Base-by-base conservation (phyloP, 192 early-diverging fungal genomes). In the Endogone sp. region DNA sequence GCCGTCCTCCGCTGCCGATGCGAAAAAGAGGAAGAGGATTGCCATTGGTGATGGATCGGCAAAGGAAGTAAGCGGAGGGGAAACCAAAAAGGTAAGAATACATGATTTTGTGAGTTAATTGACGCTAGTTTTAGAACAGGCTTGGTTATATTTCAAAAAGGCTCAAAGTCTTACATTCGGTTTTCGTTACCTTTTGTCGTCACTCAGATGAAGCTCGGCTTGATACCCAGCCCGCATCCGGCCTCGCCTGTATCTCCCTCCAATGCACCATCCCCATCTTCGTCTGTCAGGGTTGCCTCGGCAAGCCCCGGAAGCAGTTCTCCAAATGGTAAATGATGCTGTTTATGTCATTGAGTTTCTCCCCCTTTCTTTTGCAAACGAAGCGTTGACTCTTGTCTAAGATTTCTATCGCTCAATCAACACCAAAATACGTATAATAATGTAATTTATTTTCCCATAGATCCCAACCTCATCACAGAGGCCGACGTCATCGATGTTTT, bases 401-500 rank as follows among this genome's bases (percentile, higher is more conserved):
- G n/a, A n/a, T n/a, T n/a, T n/a, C n/a, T n/a, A n/a, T n/a, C n/a
- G n/a, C n/a, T n/a, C n/a, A n/a, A n/a, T n/a, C n/a, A n/a, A n/a
- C n/a, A n/a, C n/a, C n/a, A n/a, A n/a, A n/a, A n/a, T n/a, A n/a
- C n/a, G n/a, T n/a, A n/a, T n/a, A n/a, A n/a, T n/a, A n/a, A n/a
- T n/a, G n/a, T n/a, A n/a, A n/a, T n/a, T n/a, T n/a, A n/a, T n/a
- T n/a, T n/a, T n/a, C 37, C 16, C 37, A 16, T 49, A 49, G 37
- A 49, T 16, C 9, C 37, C 37, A 49, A 78, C 54, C 64, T 90
- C 16, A 90, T 92, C 44, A 90, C 87, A 22, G 87, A 89, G 65
- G 76, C 80, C 23, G 91, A 92, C 68, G 88, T 92, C 3, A 77
- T 90, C 26, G 57, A 71, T 20, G 78, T 82, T 3, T 56, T 89